Evolutionary conservation across 352 stramenopile species (phyloP).

Genomic region (Globisporangium middletonii): DNA sequence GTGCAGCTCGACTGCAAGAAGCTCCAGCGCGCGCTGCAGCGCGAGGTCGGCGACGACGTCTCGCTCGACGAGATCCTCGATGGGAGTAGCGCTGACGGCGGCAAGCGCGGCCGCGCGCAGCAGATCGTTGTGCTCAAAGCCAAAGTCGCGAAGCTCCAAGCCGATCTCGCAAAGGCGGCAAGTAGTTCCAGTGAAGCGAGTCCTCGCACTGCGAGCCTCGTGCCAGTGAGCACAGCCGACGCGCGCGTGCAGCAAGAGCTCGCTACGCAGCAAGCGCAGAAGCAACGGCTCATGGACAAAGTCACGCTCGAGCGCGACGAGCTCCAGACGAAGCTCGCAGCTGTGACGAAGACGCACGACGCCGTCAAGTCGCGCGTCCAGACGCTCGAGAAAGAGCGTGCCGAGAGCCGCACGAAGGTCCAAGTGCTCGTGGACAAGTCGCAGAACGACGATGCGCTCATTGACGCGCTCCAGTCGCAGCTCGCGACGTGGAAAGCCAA

Average conservation of each 20-base stretch:
- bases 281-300: constrained; percentile 57
- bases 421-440: constrained; percentile 77
- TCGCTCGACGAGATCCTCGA: constrained; percentile 41
- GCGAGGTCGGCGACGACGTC: constrained; percentile 60
- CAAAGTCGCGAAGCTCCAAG: constrained; percentile 74
- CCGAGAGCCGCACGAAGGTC: constrained; percentile 56
- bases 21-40: constrained; percentile 54
- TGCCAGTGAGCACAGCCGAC: constrained; percentile 37
- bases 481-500: constrained; percentile 58
- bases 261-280: constrained; percentile 39
- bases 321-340: constrained; percentile 45
- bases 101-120: constrained; percentile 61
- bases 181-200: neutral
- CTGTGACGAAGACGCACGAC: constrained; percentile 58
- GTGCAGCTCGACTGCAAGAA: constrained; percentile 63
- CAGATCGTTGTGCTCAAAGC: constrained; percentile 83
- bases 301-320: constrained; percentile 50
- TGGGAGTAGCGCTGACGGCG: constrained; percentile 15
- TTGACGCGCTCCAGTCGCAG: constrained; percentile 71
- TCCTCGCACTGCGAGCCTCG: neutral
- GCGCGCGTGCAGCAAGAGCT: constrained; percentile 61
- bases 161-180: constrained; percentile 19
- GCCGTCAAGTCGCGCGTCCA: constrained; percentile 55
- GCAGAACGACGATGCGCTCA: constrained; percentile 66
- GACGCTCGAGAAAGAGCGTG: constrained; percentile 71